Base-by-base conservation (phyloP, 306 rosid species). In the Hippophae gyantsensis region DNA sequence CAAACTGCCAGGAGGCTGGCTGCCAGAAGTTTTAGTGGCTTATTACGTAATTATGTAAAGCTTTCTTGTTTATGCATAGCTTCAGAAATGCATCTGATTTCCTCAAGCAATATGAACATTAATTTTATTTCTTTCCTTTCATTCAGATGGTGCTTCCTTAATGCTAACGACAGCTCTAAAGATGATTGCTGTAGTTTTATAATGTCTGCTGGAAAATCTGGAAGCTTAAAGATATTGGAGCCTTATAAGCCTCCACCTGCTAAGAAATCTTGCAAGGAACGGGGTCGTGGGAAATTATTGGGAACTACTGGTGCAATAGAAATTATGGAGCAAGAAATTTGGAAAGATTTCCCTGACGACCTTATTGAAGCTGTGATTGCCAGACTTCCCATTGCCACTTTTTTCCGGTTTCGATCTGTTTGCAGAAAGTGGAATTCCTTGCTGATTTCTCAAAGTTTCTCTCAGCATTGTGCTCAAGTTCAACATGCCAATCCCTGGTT, bases 311-410 rank as follows among this genome's bases (percentile, higher is more conserved):
- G 68, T 61, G 47, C 78, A 45, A 72, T 75, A 61, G 90, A 85
- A 76, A 74, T 71, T 43, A 84, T 89, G 94, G 89, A 86, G 56
- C 81, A 70, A 60, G 68, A 84, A 43, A 81, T 87, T 52, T 90
- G 97, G 97, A 84, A 84, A 76, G 74, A 81, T 67, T 79, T 90
- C 64, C 97, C 97, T 3, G 89, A 86, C 64, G 97, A 90, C 79
- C 79, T 90, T 56, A 61, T 78, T 52, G 94, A 90, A 76, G 77
- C 81, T 54, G 97, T 90, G 62, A 77, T 90, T 64, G 95, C 95
- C 6, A 80, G 94, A 70, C 89, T 90, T 69, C 97, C 97, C 6
- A 60, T 86, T 69, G 81, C 84, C 58, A 75, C 84, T 18, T 82
- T 87, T 67, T 86, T 90, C 56, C 87, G 89, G 54, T 82, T 84